These are phyloP conservation scores for Yamadazyma membranifaciens DNA, from an alignment of 1,139 yeast genomes.

Conservation along the genomic window DNA sequence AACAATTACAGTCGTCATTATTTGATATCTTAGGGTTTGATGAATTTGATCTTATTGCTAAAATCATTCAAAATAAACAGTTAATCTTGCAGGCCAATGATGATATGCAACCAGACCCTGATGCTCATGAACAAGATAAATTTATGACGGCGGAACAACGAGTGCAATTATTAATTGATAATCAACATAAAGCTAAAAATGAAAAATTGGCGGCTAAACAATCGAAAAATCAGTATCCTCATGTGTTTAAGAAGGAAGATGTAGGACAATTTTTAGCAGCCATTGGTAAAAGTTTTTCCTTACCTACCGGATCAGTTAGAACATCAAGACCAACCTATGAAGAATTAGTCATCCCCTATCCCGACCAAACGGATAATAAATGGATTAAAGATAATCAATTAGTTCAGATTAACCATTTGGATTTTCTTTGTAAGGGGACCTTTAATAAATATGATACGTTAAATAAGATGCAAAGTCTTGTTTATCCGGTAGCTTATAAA, in stretches of 20 bases:
- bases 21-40: conserved; percentile 85
- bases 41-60: conserved; percentile 73
- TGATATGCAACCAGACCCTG: conserved; percentile 7
- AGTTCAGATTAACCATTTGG: conserved; percentile 61
- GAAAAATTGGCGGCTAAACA: conserved; percentile 48
- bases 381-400: conserved; percentile 54
- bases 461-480: conserved; percentile 89
- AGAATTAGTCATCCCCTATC: conserved; percentile 79
- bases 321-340: conserved; percentile 64
- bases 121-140: conserved; percentile 20
- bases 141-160: conserved; percentile 58
- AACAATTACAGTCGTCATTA: conserved; percentile 62
- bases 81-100: conserved; percentile 15
- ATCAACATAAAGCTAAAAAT: conserved; percentile 50
- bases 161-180: conserved; percentile 54
- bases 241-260: conserved; percentile 75
- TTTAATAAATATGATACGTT: conserved; percentile 74
- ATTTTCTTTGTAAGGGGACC: conserved; percentile 78
- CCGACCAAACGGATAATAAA: conserved; percentile 47
- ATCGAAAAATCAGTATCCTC: conserved; percentile 66
- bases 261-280: conserved; percentile 62
- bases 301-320: conserved; percentile 83
- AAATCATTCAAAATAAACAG: conserved; percentile 54
- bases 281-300: conserved; percentile 73
- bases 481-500: conserved; percentile 87